Evolutionary conservation across 495 filamentous ascomycete genomes (phyloP).

Genomic region (Aspergillus diversus): DNA sequence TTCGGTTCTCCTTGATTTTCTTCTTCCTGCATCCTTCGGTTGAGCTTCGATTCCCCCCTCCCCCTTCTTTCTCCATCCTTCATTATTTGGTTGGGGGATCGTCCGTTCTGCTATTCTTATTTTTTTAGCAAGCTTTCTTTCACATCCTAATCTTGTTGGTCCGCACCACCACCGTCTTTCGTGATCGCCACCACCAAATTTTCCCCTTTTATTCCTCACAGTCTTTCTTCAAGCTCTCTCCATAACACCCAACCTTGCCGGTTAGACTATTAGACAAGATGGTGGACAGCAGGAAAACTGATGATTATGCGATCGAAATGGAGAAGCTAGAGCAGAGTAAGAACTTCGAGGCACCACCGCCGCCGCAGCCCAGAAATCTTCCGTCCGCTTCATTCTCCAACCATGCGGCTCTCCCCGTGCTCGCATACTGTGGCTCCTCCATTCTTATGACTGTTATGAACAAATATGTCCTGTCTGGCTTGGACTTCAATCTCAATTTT

Average conservation of each 20-base stretch:
- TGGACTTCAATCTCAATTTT: slow-evolving; percentile 95
- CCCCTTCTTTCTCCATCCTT: neutral
- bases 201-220: slow-evolving; percentile 2
- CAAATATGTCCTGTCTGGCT: slow-evolving; percentile 94
- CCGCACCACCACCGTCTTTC: slow-evolving; percentile 3
- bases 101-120: slow-evolving; percentile 4
- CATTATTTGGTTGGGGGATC: neutral
- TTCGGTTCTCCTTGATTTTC: neutral
- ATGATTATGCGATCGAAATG: slow-evolving; percentile 77
- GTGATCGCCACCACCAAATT: neutral
- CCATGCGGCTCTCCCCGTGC: slow-evolving; percentile 76
- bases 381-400: slow-evolving; percentile 54
- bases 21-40: slow-evolving; percentile 8
- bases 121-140: slow-evolving; percentile 4
- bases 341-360: slow-evolving; percentile 52
- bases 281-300: slow-evolving; percentile 84
- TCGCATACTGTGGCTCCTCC: slow-evolving; percentile 90
- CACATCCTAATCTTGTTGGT: slow-evolving; percentile 1
- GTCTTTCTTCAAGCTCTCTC: slow-evolving; percentile 1
- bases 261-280: slow-evolving; percentile 40
- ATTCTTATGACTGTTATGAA: slow-evolving; percentile 99
- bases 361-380: slow-evolving; percentile 38
- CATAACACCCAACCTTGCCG: slow-evolving; percentile 1
- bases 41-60: neutral
- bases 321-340: slow-evolving; percentile 65